Evolutionary conservation across 352 stramenopile genomes (phyloP), one percentile per base, ranked within the genome.

Genomic region (Globisporangium nunn): DNA sequence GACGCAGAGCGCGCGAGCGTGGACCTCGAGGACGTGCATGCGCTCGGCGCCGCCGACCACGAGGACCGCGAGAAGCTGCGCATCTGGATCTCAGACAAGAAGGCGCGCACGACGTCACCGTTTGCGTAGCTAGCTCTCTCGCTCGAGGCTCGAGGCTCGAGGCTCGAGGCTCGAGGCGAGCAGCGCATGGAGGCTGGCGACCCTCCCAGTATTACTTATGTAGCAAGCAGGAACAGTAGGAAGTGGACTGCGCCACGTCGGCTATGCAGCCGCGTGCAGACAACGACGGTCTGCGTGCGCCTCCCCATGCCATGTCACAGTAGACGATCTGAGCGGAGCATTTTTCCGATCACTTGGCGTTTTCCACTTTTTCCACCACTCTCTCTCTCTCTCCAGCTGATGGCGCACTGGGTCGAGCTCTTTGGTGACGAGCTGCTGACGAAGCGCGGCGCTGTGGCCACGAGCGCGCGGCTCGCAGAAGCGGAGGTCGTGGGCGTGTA

Each of bases 81-180:
- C 52, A 93, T 93, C 54, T 93, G 83, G 83, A 90, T 93, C 53
- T 93, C 83, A 23, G 83, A 93, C 67, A 88, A 88, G 66, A 93
- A 93, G 66, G 78, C 66, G 12, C 78, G 81, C 49, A 93, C 78
- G 23, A 75, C 75, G 31, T 88, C 78, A n/a, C 83, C 83, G 2
- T 93, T 93, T 66, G 66, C 67, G 28, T 85, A 52, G 56, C 3
- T 49, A 23, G 23, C 23, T 18, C 37, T 43, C 37, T 23, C 23
- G 23, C 23, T 23, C 23, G 23, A 23, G 23, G 23, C 23, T 23
- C 23, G 23, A 23, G 35, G 3, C 37, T 4, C 35, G 7, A n/a
- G 23, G 17, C 35, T 23, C 23, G 23, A 23, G 35, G 3, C 37
- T 4, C 35, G 7, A n/a, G 23, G 17, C 35, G 35, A 40, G 35